These are phyloP conservation scores for Alternaria dauci DNA, from an alignment of 2,329 filamentous ascomycete genomes.

Conservation along the genomic window DNA sequence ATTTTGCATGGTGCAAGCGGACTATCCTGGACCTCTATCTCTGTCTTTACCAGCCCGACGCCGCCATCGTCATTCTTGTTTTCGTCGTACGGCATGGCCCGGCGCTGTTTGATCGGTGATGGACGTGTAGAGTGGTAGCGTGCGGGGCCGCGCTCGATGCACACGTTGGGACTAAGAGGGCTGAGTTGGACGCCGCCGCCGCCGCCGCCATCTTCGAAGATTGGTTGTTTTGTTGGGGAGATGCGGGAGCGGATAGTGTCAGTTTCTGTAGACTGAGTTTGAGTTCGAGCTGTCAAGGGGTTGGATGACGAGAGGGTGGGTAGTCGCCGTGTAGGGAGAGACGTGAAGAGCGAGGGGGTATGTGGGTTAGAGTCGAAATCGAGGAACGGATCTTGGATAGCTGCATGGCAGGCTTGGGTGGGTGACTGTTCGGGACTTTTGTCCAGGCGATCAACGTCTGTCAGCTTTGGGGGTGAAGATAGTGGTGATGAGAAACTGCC, in stretches of 20 bases:
- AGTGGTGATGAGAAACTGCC: not conserved
- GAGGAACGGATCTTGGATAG: not conserved
- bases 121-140: constrained; percentile 18
- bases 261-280: not conserved
- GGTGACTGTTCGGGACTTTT: not conserved
- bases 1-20: constrained; percentile 13
- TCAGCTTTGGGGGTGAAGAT: not conserved
- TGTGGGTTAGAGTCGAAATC: not conserved
- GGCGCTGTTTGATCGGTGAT: constrained; percentile 5
- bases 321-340: not conserved
- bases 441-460: not conserved
- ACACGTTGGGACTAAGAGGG: constrained; percentile 43
- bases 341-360: not conserved
- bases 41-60: not conserved
- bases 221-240: not conserved
- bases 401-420: not conserved
- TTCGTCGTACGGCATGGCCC: not conserved
- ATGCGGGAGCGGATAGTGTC: not conserved
- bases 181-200: constrained; percentile 21
- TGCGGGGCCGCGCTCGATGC: constrained; percentile 39
- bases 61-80: constrained; percentile 4
- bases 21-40: not conserved
- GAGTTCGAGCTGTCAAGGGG: not conserved
- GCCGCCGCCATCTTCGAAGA: constrained; percentile 13
- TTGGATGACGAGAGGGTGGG: not conserved